phyloP scores from a whole-genome alignment of 2,329 filamentous ascomycete species.

The Xylariaceae sp. region DNA sequence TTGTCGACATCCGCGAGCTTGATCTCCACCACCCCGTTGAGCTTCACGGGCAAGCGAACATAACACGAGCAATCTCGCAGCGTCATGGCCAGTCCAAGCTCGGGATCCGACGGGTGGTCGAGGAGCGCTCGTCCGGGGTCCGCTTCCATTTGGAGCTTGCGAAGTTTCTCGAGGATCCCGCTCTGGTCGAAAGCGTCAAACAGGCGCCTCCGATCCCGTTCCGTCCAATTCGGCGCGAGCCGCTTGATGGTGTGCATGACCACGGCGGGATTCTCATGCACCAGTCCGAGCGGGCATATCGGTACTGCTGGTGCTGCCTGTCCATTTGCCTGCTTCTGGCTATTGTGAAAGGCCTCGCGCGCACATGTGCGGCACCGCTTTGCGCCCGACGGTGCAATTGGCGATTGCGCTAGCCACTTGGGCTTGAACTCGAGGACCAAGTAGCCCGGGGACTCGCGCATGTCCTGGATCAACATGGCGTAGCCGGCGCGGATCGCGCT shows the following conservation, averaged over 20 bases:
- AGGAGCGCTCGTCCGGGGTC: slow-evolving; percentile 42
- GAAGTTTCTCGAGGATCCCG: slow-evolving; percentile 35
- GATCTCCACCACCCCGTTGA: slow-evolving; percentile 39
- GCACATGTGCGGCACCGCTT: slow-evolving; percentile 72
- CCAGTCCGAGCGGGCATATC: slow-evolving; percentile 62
- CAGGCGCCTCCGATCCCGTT: slow-evolving; percentile 31
- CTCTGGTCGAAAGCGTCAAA: slow-evolving; percentile 36
- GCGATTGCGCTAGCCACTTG: slow-evolving; percentile 77
- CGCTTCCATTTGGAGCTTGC: slow-evolving; percentile 33
- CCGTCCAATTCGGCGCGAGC: slow-evolving; percentile 33
- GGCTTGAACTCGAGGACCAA: slow-evolving; percentile 70
- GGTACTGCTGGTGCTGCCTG: slow-evolving; percentile 33
- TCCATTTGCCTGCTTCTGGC: slow-evolving; percentile 38
- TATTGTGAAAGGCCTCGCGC: slow-evolving; percentile 40
- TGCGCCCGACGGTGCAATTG: slow-evolving; percentile 57
- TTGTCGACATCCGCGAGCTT: slow-evolving; percentile 72
- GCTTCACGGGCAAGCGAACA: slow-evolving; percentile 47
- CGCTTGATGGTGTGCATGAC: slow-evolving; percentile 40
- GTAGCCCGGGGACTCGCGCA: slow-evolving; percentile 45
- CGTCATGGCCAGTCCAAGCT: slow-evolving; percentile 69
- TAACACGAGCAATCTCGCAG: slow-evolving; percentile 74
- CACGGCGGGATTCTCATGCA: slow-evolving; percentile 43
- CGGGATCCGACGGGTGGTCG: slow-evolving; percentile 34
- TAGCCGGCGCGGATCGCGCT: slow-evolving; percentile 52
- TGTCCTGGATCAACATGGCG: slow-evolving; percentile 69